A percentile compares a stretch with the other conserved stretches of the same genome.
Evolutionary conservation across 2,329 filamentous ascomycete species (phyloP).

Genomic region (Akanthomyces muscarius): DNA sequence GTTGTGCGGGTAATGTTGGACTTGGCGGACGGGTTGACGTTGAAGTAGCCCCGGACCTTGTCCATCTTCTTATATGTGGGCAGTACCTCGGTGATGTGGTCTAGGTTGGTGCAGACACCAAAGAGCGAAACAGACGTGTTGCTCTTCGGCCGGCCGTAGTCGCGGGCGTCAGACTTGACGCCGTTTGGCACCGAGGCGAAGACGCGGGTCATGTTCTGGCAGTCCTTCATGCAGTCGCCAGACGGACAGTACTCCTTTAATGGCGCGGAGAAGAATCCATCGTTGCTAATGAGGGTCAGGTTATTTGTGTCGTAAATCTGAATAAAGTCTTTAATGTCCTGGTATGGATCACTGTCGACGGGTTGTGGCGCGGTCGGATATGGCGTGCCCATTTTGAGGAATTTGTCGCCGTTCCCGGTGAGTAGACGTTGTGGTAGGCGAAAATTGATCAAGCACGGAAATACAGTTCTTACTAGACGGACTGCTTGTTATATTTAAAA

Average conservation of each 20-base stretch:
- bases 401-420: not conserved
- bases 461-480: not conserved
- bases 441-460: not conserved
- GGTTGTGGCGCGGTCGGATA: not conserved
- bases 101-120: not conserved
- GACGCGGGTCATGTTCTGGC: constrained; percentile 4
- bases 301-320: not conserved
- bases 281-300: not conserved
- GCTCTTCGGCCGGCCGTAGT: not conserved
- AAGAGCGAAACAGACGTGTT: not conserved
- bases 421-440: not conserved
- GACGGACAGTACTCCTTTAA: not conserved
- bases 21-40: not conserved
- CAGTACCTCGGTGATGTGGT: not conserved
- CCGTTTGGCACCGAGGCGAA: not conserved
- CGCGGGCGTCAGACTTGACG: not conserved
- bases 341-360: not conserved
- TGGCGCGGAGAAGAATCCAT: not conserved
- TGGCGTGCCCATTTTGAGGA: not conserved
- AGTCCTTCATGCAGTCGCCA: not conserved
- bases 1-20: not conserved
- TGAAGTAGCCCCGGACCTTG: not conserved
- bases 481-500: not conserved
- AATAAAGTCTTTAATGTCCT: not conserved
- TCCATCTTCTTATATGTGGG: not conserved